Evolutionary conservation across 2,329 filamentous ascomycete species (phyloP), one percentile per base, ranked within the genome.

Genomic region (Pyricularia sp.): DNA sequence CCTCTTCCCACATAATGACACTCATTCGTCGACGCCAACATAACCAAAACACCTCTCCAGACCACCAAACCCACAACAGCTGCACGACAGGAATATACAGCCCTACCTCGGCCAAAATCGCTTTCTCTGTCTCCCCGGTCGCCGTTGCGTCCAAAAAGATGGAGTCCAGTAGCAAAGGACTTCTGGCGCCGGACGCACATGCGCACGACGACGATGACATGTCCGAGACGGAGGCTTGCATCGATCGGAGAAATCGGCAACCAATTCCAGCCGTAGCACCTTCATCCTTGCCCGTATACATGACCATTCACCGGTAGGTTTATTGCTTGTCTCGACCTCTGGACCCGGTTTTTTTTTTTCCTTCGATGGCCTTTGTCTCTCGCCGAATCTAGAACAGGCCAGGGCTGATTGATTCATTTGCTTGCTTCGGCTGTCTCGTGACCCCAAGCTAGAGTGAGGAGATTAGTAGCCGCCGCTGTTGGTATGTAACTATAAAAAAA

Each of bases 281-380:
- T 14, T 30, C 66, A n/a, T 33, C 66, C 17, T 31, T 68, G 50
- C 66, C 66, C 20, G 66, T 68, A 20, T 68, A 68, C 58, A 25
- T 68, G 50, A 68, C 66, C 20, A 68, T 68, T 23, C 66, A 68
- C 58, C 50, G 66, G 66, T 68, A 63, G 33, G 66, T 31, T 10
- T 6, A 30, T n/a, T 64, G 59, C 23, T 30, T 26, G 23, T 64
- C 59, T 30, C 11, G 59, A 64, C n/a, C 5, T 30, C 59, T 6
- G 59, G 25, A n/a, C 11, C 28, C 25, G 23, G 14, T 64, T 64
- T 26, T 30, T 64, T 30, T 26, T 64, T 64, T 64, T 20, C n/a
- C n/a, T n/a, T n/a, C 36, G 36, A 42, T 3, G 63, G 12, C 26
- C n/a, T 25, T 17, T 20, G 12, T 33, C 20, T 2, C 9, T 31